Evolutionary conservation across 23 red algal genomes (phyloP).

Genomic region (Agarophyton chilense): DNA sequence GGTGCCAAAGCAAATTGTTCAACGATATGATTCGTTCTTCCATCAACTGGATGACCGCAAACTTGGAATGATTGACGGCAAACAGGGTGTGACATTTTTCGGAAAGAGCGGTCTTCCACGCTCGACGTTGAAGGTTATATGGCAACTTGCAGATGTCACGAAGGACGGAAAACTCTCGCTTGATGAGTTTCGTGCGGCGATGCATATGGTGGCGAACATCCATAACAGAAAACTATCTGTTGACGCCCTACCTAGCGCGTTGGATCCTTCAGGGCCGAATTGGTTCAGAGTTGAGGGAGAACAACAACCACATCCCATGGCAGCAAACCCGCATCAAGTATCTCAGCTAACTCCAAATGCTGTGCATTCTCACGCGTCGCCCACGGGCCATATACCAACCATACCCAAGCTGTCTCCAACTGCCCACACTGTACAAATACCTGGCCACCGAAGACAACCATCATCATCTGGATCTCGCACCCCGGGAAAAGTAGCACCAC

Average conservation of each 20-base stretch:
- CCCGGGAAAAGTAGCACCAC: conserved; percentile 1
- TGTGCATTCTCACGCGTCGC: conserved; percentile 16
- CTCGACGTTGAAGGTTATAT: conserved; percentile 77
- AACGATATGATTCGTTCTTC: conserved; percentile 83
- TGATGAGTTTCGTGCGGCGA: conserved; percentile 84
- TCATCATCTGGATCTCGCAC: conserved; percentile 23
- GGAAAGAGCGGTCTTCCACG: conserved; percentile 77
- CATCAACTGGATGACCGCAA: conserved; percentile 17
- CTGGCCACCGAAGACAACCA: conserved; percentile 12
- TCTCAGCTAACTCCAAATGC: neutral
- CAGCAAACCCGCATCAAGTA: neutral
- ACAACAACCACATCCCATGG: conserved; percentile 6
- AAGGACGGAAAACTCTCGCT: conserved; percentile 86
- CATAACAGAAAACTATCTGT: conserved; percentile 49
- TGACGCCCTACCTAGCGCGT: conserved; percentile 40
- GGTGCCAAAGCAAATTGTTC: conserved; percentile 54
- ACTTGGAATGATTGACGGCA: conserved; percentile 64
- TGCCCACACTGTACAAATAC: neutral
- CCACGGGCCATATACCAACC: neutral
- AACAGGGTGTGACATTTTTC: conserved; percentile 69
- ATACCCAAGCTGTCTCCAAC: conserved; percentile 25
- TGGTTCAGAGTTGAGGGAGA: conserved; percentile 75
- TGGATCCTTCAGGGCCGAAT: conserved; percentile 63
- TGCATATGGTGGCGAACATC: conserved; percentile 82
- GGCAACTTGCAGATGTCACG: conserved; percentile 87